Conservation (phyloP, 2,329 filamentous ascomycete species). For the Epichloe glyceriae region DNA sequence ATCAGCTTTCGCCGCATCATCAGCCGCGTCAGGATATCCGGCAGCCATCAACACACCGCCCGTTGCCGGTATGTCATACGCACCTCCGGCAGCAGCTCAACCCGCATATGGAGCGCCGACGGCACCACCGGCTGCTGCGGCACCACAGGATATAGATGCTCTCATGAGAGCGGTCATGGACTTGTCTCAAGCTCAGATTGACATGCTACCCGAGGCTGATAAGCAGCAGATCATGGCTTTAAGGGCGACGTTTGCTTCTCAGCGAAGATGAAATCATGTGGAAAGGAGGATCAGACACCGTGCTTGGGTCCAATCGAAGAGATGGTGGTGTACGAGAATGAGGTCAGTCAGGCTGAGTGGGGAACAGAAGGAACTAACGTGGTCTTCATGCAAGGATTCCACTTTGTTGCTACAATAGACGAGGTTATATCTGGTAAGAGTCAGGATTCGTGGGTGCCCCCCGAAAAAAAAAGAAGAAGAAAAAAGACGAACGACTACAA, state of each 20-base stretch:
- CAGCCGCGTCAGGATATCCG: constrained; percentile 23
- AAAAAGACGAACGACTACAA: not conserved
- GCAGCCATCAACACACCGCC: constrained; percentile 35
- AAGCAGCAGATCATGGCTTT: constrained; percentile 69
- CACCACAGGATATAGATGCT: constrained; percentile 48
- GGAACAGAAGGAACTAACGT: not conserved
- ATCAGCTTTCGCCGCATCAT: constrained; percentile 20
- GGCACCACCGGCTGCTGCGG: constrained; percentile 18
- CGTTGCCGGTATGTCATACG: constrained; percentile 30
- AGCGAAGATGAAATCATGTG: constrained; percentile 17
- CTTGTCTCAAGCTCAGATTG: constrained; percentile 68
- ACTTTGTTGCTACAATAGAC: not conserved
- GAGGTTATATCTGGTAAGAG: not conserved
- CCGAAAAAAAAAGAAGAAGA: not conserved
- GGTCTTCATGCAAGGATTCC: not conserved
- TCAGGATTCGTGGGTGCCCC: not conserved
- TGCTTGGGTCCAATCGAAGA: not conserved
- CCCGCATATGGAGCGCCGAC: constrained; percentile 23
- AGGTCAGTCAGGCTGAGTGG: not conserved
- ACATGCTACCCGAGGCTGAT: constrained; percentile 62
- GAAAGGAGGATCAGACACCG: not conserved
- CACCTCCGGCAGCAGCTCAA: constrained; percentile 25
- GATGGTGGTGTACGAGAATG: not conserved
- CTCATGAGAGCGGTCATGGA: constrained; percentile 71
- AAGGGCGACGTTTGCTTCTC: constrained; percentile 46